Base-by-base conservation (phyloP, 768 basidiomycete species). In the Neoboletus magnificus region DNA sequence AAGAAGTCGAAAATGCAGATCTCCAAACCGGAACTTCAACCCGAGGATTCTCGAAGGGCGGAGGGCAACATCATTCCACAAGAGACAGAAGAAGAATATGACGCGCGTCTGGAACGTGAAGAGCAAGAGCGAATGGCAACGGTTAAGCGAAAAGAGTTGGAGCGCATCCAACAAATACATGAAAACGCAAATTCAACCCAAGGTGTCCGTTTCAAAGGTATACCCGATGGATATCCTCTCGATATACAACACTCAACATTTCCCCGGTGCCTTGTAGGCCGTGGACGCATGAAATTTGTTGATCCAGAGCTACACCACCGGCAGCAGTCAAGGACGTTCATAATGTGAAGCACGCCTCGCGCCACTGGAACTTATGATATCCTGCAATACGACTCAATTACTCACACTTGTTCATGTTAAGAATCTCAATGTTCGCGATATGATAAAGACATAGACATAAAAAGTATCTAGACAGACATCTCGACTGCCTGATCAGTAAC, bases 11-110 rank as follows among this genome's bases (percentile, higher is more conserved):
- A 70, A 58, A 57, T 30, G 20, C 61, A 57, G 30, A 29, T 16
- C 32, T 25, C 33, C 22, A 49, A 54, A 49, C 10, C 37, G 33
- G 56, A 59, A 39, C 33, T 44, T 18, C 50, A 37, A 1, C 63
- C 4, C 39, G 51, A 48, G 65, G 64, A 42, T 44, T 43, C 39
- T 49, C 55, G 15, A 33, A 40, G 15, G n/a, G 32, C 37, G 15
- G 52, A 48, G 5, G 41, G 40, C 41, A 56, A 59, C 4, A 48
- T 36, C 4, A 56, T 66, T 25, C 54, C 52, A 36, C 68, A 72
- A 58, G 87, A 89, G 66, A 87, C 85, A 0, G 83, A 86, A 60
- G 88, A 87, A 66, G 85, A 87, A 64, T 88, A 90, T 57, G 87
- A 87, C 62, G 80, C 80, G 1, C 74, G 84, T 33, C 68, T 89